Evolutionary conservation across 208 protist genomes (phyloP).

Genomic region (Crithidia expoeki): DNA sequence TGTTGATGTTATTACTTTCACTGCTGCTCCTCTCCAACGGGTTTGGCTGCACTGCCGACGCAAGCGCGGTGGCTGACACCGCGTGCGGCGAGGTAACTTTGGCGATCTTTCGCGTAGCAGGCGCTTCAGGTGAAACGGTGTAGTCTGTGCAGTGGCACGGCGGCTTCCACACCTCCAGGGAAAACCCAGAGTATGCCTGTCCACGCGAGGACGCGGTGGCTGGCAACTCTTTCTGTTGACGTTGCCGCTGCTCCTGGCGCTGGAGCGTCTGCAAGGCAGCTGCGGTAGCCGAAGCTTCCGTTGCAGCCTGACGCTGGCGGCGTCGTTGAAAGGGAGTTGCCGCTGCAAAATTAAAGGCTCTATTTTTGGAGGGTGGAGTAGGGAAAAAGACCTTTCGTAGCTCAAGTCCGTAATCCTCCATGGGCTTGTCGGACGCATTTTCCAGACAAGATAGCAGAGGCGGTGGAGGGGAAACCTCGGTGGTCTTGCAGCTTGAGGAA

Average conservation of each 20-base stretch:
- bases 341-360: background rate
- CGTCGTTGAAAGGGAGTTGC: background rate
- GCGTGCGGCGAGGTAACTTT: slow-evolving; percentile 10
- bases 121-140: background rate
- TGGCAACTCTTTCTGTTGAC: background rate
- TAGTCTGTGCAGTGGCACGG: background rate
- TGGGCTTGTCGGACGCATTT: slow-evolving; percentile 8
- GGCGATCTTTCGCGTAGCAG: background rate
- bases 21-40: background rate
- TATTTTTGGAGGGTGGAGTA: background rate
- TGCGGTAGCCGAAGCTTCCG: slow-evolving; percentile 2
- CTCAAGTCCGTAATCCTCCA: slow-evolving; percentile 17
- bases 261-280: slow-evolving; percentile 16
- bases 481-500: background rate
- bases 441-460: slow-evolving; percentile 4
- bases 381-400: slow-evolving; percentile 7
- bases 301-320: slow-evolving; percentile 1
- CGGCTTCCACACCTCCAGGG: slow-evolving; percentile 21
- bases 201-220: background rate
- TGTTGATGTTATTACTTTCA: background rate
- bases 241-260: slow-evolving; percentile 12
- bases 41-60: background rate
- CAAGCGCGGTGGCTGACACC: background rate
- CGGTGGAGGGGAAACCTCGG: background rate
- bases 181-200: background rate